Conservation (phyloP, 78 protist genomes). For the Anaeramoeba flamelloides region DNA sequence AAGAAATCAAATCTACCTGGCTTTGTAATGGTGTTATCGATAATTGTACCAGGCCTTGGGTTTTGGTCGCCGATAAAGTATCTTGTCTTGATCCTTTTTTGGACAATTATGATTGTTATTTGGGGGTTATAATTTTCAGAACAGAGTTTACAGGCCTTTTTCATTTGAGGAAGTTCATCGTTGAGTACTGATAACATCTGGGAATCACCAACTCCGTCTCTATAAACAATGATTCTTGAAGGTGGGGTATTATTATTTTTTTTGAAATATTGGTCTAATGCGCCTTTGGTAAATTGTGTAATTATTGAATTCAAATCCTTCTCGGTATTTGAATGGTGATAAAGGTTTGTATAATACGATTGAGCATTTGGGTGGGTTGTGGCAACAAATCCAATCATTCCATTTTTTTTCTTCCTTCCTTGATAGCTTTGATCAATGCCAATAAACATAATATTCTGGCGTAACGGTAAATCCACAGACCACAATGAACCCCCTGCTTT, state of each 20-base stretch:
- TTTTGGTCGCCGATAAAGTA: not conserved
- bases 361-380: not conserved
- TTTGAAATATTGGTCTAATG: not conserved
- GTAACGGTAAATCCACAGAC: not conserved
- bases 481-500: not conserved
- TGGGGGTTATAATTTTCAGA: not conserved
- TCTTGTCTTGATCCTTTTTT: not conserved
- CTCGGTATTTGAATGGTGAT: not conserved
- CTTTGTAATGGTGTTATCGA: not conserved
- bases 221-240: not conserved
- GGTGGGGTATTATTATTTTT: not conserved
- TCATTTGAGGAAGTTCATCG: not conserved
- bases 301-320: not conserved
- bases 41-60: not conserved
- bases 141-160: not conserved
- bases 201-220: slow-evolving; percentile 1
- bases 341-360: not conserved
- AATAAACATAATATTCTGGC: not conserved
- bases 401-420: not conserved
- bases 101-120: not conserved
- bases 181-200: not conserved
- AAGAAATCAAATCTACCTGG: not conserved
- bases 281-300: not conserved
- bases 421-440: not conserved
- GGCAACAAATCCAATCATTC: not conserved